Percentiles rank a stretch among this genome's conserved stretches.
Evolutionary conservation across 345 rosid species (phyloP).

Genomic region (Linum usitatissimum): DNA sequence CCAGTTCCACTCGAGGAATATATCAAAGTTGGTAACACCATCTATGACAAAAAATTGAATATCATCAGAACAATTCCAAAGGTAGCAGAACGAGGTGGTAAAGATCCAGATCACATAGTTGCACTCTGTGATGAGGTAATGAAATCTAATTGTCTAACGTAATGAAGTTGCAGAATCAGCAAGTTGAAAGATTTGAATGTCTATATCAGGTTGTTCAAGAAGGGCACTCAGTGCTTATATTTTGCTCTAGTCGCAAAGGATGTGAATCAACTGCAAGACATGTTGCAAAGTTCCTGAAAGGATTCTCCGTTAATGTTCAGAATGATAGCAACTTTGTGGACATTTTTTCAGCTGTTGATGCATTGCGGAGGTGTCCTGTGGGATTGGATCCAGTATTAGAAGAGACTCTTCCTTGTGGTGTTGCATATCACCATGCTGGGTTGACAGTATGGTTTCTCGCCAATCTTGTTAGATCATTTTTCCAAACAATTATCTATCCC

Average conservation of each 20-base stretch:
- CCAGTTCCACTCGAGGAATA: conserved; percentile 93
- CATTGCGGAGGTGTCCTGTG: conserved; percentile 64
- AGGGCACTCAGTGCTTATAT: conserved; percentile 84
- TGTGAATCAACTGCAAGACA: conserved; percentile 97
- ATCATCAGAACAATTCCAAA: conserved; percentile 61
- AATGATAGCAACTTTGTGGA: conserved; percentile 48
- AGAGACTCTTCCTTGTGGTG: conserved; percentile 89
- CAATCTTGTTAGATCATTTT: conserved; percentile 16
- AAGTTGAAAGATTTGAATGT: conserved; percentile 5
- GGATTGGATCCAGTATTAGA: conserved; percentile 87
- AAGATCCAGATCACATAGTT: conserved; percentile 93
- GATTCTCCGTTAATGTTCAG: conserved; percentile 30
- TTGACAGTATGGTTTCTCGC: conserved; percentile 57
- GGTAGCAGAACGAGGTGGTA: conserved; percentile 68
- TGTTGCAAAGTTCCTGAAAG: conserved; percentile 64
- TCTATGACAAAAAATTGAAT: conserved; percentile 72
- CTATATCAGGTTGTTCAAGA: conserved; percentile 78
- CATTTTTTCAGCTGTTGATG: conserved; percentile 62
- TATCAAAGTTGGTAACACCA: conserved; percentile 78
- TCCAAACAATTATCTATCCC: not conserved
- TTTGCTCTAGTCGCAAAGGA: conserved; percentile 97
- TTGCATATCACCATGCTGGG: conserved; percentile 99
- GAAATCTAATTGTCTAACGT: conserved; percentile 10
- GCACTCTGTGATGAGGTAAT: conserved; percentile 88
- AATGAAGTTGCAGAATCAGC: conserved; percentile 1